Percentiles rank a stretch among this genome's conserved stretches.
These are phyloP conservation scores for Pelargonium myrrhifolium DNA, from an alignment of 441 rosid species.

Conservation along the genomic window DNA sequence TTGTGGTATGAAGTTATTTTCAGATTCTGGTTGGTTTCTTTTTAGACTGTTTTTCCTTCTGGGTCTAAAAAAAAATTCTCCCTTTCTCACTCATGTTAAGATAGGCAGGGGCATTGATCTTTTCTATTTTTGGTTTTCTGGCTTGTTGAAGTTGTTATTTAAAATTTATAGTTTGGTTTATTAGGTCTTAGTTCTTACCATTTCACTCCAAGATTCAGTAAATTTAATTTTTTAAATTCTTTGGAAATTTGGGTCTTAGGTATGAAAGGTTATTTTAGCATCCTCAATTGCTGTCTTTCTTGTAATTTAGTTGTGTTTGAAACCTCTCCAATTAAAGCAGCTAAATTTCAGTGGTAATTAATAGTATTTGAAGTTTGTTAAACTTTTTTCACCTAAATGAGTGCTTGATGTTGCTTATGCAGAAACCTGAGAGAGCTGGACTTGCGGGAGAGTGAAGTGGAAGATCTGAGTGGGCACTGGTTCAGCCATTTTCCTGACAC, in stretches of 20 bases:
- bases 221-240: too few species aligned
- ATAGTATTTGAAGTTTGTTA: not conserved
- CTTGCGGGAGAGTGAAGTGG: conserved; percentile 87
- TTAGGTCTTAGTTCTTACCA: not conserved
- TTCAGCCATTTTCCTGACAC: conserved; percentile 72
- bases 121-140: not conserved
- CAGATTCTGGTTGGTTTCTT: not conserved
- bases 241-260: too few species aligned
- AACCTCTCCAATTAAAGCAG: too few species aligned
- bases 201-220: not conserved
- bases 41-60: not conserved
- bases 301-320: too few species aligned
- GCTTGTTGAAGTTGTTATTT: not conserved
- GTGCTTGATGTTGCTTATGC: conserved; percentile 7
- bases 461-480: conserved; percentile 87
- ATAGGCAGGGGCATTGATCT: not conserved
- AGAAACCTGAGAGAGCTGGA: conserved; percentile 82
- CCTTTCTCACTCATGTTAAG: not conserved
- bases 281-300: too few species aligned
- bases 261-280: too few species aligned
- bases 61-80: not conserved
- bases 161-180: not conserved
- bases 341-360: not conserved
- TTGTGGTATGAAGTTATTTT: not conserved
- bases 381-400: not conserved